phyloP scores from a whole-genome alignment of 345 rosid genomes.

The Garcia nutans region DNA sequence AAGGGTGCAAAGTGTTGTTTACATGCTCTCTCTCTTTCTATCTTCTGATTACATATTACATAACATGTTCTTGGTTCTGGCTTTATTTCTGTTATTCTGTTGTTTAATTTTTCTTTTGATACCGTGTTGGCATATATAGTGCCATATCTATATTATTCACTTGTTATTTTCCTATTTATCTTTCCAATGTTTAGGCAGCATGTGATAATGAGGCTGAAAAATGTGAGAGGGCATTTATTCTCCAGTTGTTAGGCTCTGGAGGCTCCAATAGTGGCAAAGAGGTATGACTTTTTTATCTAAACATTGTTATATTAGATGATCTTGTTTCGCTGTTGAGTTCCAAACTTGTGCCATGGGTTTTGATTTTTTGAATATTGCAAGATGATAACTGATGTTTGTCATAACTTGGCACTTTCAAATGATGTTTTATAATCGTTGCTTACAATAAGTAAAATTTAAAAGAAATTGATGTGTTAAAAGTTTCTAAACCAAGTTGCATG shows the following conservation, averaged over 20 bases:
- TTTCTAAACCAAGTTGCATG: background rate
- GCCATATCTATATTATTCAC: too few species aligned
- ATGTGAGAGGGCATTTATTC: constrained; percentile 76
- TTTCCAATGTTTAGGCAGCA: background rate
- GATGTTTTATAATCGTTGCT: background rate
- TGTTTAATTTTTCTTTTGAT: background rate
- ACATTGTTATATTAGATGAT: background rate
- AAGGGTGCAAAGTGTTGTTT: background rate
- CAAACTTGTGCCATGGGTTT: background rate
- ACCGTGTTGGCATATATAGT: background rate
- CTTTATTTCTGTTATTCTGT: too few species aligned
- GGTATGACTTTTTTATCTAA: constrained; percentile 40
- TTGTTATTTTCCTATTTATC: background rate
- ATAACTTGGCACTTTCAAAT: background rate
- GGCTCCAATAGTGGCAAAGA: constrained; percentile 49
- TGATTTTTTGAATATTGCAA: background rate
- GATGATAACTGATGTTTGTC: background rate
- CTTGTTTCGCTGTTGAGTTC: background rate
- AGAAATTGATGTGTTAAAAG: background rate
- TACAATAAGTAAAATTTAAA: background rate
- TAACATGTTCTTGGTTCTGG: background rate
- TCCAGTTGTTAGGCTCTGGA: constrained; percentile 64
- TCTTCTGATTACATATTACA: background rate
- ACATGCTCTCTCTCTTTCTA: background rate
- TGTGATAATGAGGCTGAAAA: constrained; percentile 43